Conservation (phyloP, 2,329 filamentous ascomycete genomes). For the Fusarium sp. region DNA sequence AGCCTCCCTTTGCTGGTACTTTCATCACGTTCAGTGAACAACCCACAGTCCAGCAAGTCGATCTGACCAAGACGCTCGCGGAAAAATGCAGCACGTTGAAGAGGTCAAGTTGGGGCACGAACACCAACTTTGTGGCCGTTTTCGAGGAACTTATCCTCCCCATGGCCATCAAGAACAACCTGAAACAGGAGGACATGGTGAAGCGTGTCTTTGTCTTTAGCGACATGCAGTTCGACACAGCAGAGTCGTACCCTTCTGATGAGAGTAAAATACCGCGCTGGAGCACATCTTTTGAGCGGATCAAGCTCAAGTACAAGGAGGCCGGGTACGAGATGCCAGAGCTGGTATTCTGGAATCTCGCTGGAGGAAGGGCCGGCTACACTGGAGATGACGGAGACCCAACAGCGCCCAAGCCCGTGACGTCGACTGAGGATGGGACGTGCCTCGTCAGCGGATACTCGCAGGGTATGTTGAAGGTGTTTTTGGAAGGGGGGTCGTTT, state of each 20-base stretch:
- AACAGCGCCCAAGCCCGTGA: constrained; percentile 61
- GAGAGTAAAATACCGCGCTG: constrained; percentile 43
- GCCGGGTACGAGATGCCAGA: constrained; percentile 68
- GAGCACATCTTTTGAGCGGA: constrained; percentile 61
- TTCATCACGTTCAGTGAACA: constrained; percentile 64
- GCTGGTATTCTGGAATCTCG: constrained; percentile 71
- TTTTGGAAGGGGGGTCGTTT: constrained; percentile 62
- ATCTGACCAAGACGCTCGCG: constrained; percentile 52
- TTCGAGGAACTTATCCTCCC: constrained; percentile 66
- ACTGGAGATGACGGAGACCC: constrained; percentile 42
- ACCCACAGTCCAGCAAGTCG: constrained; percentile 56
- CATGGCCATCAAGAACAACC: constrained; percentile 60
- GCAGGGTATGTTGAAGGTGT: constrained; percentile 67
- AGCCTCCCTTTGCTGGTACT: constrained; percentile 63
- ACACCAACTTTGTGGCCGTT: constrained; percentile 65
- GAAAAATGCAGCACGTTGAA: constrained; percentile 55
- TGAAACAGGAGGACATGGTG: constrained; percentile 68
- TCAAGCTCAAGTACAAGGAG: constrained; percentile 57
- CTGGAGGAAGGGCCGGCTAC: constrained; percentile 51
- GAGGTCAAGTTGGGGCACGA: constrained; percentile 52
- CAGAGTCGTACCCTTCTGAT: constrained; percentile 19
- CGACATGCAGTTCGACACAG: constrained; percentile 69
- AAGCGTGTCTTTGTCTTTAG: constrained; percentile 70
- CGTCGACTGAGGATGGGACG: constrained; percentile 56
- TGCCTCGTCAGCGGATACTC: constrained; percentile 66